A percentile compares a stretch with the other conserved stretches of the same genome.
These are phyloP conservation scores for Marchantia paleacea DNA, from an alignment of 225 moss, liverwort and hornwort species.

Conservation along the genomic window DNA sequence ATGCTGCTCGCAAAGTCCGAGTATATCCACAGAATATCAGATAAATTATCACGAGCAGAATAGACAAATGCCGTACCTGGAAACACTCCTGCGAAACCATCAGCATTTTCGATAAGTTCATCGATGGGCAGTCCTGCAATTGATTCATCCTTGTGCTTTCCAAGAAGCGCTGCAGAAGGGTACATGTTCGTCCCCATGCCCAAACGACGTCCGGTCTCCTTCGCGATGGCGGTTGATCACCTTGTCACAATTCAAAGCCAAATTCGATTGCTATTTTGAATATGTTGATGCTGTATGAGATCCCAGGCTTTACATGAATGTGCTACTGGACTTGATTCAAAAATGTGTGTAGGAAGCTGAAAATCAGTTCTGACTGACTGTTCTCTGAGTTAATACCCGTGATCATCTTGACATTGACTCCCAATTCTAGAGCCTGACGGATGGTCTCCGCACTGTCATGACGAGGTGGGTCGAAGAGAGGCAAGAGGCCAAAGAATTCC, in stretches of 20 bases:
- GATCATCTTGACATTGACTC: constrained; percentile 56
- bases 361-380: no score
- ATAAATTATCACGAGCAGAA: neutral
- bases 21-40: neutral
- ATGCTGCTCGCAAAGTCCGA: no score
- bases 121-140: constrained; percentile 43
- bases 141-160: constrained; percentile 41
- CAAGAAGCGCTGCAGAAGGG: constrained; percentile 47
- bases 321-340: no score
- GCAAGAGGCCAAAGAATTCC: constrained; percentile 45
- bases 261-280: neutral
- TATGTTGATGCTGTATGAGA: neutral
- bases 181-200: constrained; percentile 58
- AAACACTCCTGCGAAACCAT: constrained; percentile 54
- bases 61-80: constrained; percentile 36
- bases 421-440: constrained; percentile 38
- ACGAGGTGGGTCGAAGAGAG: constrained; percentile 50
- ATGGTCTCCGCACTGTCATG: constrained; percentile 58
- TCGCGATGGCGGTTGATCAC: constrained; percentile 49
- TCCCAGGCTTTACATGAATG: no score
- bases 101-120: constrained; percentile 52
- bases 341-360: no score
- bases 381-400: constrained; percentile 27
- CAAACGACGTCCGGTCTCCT: constrained; percentile 51
- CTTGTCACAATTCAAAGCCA: constrained; percentile 5